Conservation (phyloP, 2,329 filamentous ascomycete genomes). For the Cladosporium sphaerospermum region DNA sequence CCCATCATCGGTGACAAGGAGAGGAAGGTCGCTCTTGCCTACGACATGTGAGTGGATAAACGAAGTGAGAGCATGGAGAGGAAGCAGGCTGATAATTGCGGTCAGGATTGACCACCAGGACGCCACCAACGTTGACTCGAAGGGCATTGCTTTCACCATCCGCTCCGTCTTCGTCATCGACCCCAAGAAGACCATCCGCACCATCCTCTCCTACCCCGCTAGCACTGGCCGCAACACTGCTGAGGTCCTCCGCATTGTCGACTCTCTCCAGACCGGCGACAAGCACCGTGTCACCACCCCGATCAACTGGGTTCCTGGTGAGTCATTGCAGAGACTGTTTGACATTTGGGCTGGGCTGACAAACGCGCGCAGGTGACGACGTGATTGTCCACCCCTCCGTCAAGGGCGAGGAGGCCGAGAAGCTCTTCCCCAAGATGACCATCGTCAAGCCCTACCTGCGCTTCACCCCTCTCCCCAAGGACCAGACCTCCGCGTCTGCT, state of each 20-base stretch:
- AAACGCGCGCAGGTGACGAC: conserved; percentile 38
- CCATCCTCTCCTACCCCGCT: conserved; percentile 57
- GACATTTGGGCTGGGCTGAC: conserved; percentile 26
- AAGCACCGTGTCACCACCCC: conserved; percentile 56
- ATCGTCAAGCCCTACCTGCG: conserved; percentile 59
- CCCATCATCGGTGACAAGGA: conserved; percentile 51
- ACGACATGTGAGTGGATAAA: conserved; percentile 41
- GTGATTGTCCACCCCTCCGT: conserved; percentile 56
- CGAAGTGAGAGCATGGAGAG: background rate
- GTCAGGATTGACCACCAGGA: conserved; percentile 45
- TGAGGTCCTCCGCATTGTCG: conserved; percentile 47
- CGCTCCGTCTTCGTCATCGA: conserved; percentile 61
- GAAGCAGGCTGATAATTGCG: background rate
- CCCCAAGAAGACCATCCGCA: conserved; percentile 58
- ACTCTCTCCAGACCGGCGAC: conserved; percentile 52
- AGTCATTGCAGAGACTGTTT: conserved; percentile 19
- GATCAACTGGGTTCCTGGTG: conserved; percentile 52
- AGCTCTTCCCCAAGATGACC: conserved; percentile 53
- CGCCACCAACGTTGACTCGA: conserved; percentile 53
- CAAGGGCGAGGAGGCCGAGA: conserved; percentile 53
- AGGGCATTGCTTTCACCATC: conserved; percentile 57
- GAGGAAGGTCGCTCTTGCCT: conserved; percentile 45
- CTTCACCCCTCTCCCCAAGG: conserved; percentile 54
- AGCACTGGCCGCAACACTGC: conserved; percentile 53
- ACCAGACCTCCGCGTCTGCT: conserved; percentile 46